Conservation (phyloP, 345 rosid genomes). For the Rhodamnia argentea region DNA sequence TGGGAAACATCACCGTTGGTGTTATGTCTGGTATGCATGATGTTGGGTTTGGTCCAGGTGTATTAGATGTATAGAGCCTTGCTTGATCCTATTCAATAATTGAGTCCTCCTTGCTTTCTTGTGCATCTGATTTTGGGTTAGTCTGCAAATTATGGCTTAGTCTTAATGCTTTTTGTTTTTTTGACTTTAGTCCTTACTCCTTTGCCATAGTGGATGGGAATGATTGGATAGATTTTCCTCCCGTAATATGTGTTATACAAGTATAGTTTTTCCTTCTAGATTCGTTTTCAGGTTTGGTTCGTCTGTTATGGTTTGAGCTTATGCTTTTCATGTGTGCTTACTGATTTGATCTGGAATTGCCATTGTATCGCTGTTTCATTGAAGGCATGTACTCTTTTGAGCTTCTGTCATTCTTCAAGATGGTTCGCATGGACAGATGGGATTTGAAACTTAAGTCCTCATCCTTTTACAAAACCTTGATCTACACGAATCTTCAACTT, state of each 20-base stretch:
- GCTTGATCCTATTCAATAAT: neutral
- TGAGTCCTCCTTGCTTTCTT: neutral
- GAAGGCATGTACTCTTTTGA: neutral
- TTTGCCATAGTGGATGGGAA: neutral
- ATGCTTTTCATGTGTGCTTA: neutral
- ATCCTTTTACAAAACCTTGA: neutral
- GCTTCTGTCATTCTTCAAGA: neutral
- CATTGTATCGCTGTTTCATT: neutral
- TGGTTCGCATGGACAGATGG: neutral
- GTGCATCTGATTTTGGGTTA: neutral
- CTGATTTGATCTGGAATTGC: neutral
- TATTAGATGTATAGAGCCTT: neutral
- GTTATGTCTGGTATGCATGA: neutral
- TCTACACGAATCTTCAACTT: neutral
- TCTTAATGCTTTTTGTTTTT: neutral
- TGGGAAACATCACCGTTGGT: neutral
- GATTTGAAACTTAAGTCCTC: neutral
- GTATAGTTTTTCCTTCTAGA: neutral
- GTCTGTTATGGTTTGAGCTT: neutral
- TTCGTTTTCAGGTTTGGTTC: neutral
- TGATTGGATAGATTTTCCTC: neutral
- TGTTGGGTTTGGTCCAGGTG: neutral
- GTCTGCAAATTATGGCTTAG: neutral
- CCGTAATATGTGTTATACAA: neutral
- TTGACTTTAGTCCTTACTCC: neutral